phyloP scores from a whole-genome alignment of 2,329 filamentous ascomycete genomes.

The Cytospora mali region DNA sequence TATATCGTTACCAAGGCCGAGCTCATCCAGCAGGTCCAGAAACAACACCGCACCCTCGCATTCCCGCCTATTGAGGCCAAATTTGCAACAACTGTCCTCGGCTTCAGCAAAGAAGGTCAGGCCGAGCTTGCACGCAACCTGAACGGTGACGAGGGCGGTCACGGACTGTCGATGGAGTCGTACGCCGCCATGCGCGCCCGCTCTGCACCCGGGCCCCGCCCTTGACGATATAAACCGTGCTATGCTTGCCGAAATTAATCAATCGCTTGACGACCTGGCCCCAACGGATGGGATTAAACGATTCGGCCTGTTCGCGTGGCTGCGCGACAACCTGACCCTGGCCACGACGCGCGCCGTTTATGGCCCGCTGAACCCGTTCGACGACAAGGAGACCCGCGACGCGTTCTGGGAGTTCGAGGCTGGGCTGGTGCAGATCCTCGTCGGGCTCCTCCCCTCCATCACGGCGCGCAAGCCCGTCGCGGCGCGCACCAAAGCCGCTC shows the following conservation, averaged over 20 bases:
- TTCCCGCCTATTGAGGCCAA: conserved; percentile 44
- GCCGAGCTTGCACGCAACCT: conserved; percentile 37
- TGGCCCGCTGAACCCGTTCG: conserved; percentile 45
- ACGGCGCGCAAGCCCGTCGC: conserved; percentile 38
- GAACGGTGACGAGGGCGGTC: conserved; percentile 41
- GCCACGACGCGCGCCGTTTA: conserved; percentile 45
- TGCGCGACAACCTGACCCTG: conserved; percentile 39
- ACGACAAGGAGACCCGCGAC: conserved; percentile 38
- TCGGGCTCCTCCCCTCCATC: conserved; percentile 35
- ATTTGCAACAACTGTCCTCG: conserved; percentile 37
- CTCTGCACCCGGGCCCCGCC: conserved; percentile 36
- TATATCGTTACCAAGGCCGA: conserved; percentile 44
- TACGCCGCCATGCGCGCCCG: conserved; percentile 39
- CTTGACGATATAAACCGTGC: conserved; percentile 41
- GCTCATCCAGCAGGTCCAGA: conserved; percentile 43
- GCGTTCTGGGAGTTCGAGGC: conserved; percentile 38
- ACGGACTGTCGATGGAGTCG: conserved; percentile 39
- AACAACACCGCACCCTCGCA: conserved; percentile 39
- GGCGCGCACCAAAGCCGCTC: conserved; percentile 39
- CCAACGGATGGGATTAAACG: conserved; percentile 25
- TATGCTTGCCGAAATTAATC: conserved; percentile 38
- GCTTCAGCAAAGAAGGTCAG: conserved; percentile 35
- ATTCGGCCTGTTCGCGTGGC: conserved; percentile 32
- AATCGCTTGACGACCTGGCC: conserved; percentile 24
- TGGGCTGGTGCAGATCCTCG: conserved; percentile 31